phyloP scores from a whole-genome alignment of 2,329 filamentous ascomycete genomes.

The Aschersonia sp. region DNA sequence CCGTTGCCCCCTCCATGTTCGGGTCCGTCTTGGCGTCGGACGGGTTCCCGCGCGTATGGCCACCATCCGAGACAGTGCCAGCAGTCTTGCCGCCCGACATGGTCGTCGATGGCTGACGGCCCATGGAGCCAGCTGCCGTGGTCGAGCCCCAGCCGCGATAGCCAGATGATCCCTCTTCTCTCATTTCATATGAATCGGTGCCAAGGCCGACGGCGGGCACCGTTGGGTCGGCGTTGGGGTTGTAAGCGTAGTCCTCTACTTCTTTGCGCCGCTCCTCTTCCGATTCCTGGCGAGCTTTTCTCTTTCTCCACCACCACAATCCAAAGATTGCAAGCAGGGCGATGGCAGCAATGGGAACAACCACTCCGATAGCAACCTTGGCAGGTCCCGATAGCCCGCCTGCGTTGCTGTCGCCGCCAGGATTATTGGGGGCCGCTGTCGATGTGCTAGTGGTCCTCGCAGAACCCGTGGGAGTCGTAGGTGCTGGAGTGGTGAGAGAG shows the following conservation, averaged over 20 bases:
- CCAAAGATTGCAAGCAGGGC: constrained; percentile 63
- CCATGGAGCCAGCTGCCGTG: constrained; percentile 49
- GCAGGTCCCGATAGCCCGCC: constrained; percentile 44
- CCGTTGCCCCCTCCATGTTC: constrained; percentile 33
- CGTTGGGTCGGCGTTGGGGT: constrained; percentile 89
- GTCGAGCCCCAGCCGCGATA: constrained; percentile 93
- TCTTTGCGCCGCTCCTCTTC: constrained; percentile 88
- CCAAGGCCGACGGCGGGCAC: constrained; percentile 39
- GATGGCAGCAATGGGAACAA: constrained; percentile 82
- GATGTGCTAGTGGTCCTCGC: constrained; percentile 8
- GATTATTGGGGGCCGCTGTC: constrained; percentile 14
- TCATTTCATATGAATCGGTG: constrained; percentile 54
- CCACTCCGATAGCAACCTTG: constrained; percentile 82
- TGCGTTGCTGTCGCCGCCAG: constrained; percentile 14
- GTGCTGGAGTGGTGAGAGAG: constrained; percentile 9
- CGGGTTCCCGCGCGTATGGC: constrained; percentile 47
- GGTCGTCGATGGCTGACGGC: constrained; percentile 78
- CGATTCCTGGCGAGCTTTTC: constrained; percentile 69
- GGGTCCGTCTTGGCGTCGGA: constrained; percentile 58
- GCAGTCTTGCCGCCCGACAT: constrained; percentile 60
- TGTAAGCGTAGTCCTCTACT: constrained; percentile 93
- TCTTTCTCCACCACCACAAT: constrained; percentile 76
- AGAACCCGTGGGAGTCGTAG: constrained; percentile 3
- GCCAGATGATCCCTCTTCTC: constrained; percentile 59
- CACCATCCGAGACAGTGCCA: constrained; percentile 59